Base-by-base conservation (phyloP, 345 rosid genomes). In the Physaria fendleri region DNA sequence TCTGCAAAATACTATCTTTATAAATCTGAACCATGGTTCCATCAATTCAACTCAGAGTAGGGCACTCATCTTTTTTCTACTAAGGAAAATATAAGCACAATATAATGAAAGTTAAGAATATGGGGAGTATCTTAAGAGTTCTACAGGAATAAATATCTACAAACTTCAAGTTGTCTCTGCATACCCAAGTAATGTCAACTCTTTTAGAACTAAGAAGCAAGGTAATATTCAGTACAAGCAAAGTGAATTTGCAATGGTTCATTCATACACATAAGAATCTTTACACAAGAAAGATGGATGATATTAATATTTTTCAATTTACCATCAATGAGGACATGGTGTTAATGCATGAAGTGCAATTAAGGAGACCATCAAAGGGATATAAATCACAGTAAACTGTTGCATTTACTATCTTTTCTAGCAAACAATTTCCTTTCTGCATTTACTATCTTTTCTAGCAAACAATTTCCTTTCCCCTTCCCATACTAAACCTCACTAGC, bases 321-420 rank as follows among this genome's bases (percentile, higher is more conserved):
- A 90, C 96, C 95, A 27, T 78, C 72, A 22, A 88, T 78, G 64
- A 73, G 78, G 9, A 83, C 96, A 74, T 84, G 96, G 72, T 91
- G 95, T 66, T 85, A 78, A 85, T 82, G 55, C 84, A 84, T 27
- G 96, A 88, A 2, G 95, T 88, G 69, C 85, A 88, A 65, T 91
- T 91, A 50, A 69, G 41, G 22, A 91, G 90, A 12, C 92, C 98
- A 64, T 83, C 71, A 48, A 85, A 91, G 0, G 96, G 88, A 64
- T 85, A 91, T 44, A 88, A 73, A 23, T 91, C 96, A 64, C 79
- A 82, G 18, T 91, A 91, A 65, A 83, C 83, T 17, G 76, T 61
- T 3, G 95, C 81, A 51, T 74, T 62, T 35, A 95, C 90, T 13
- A 28, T 73, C 35, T 6, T 50, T 46, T 65, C 74, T n/a, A 32